Evolutionary conservation across 345 rosid genomes (phyloP), one percentile per base, ranked within the genome.

Genomic region (Angophora floribunda): DNA sequence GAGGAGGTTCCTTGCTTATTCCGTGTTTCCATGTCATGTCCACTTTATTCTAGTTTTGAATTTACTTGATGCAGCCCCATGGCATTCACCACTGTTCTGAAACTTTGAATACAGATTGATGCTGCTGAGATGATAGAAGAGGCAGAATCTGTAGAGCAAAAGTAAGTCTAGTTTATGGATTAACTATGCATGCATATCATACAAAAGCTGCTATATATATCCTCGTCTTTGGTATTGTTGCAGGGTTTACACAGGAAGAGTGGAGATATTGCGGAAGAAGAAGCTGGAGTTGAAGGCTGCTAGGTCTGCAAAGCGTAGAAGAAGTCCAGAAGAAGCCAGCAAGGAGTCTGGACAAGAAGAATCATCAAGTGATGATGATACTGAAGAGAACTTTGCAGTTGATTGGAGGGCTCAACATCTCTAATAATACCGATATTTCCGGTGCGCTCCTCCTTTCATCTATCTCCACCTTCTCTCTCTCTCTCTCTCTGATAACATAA

Each of bases 391-490:
- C 89, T 95, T 96, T 52, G 92, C 97, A 21, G 96, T 98, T 79
- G 99, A 97, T 92, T 98, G 98, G 99, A 94, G 98, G 91, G 99
- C 99, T 90, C 99, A 97, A 88, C 99, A 97, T 89, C 92, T 96
- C 53, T 97, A 94, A 94, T 67, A 63, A 85, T n/a, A 6, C 89
- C 19, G 50, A 28, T 70, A 36, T 65, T 84, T 28, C 67, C 4
- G 59, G 86, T 84, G 86, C 13, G 2, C 82, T 75, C 13, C 13
- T 32, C 82, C 79, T 67, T 67, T 67, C 45, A 67, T 36, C 26
- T 17, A n/a, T 15, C 15, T 61, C 65, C 30, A 13, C 61, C 86
- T 41, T 80, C 87, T 24, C 19, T 59, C 52, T 50, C 55, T 79
- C 30, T 32, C 52, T 32, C 16, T 32, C 44, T 22, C 3, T 14